Evolutionary conservation across 129 eudicot genomes (phyloP).

Genomic region (Centella asiatica): DNA sequence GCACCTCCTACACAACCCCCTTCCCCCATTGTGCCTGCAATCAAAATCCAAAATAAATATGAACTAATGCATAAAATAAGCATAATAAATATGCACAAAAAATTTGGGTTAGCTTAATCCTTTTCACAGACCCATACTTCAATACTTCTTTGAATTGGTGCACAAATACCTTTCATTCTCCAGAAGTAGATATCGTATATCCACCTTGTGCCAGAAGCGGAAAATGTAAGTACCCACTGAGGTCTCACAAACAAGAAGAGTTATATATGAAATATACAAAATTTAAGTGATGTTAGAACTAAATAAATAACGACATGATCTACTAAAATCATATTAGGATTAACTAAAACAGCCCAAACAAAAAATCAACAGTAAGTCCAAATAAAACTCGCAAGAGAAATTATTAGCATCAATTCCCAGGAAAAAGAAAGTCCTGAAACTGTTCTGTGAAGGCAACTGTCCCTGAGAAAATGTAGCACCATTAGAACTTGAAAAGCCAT

Average conservation of each 20-base stretch:
- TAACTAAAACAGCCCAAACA: slow-evolving; percentile 7
- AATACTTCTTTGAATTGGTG: neutral
- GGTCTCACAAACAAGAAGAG: neutral
- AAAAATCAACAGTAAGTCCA: slow-evolving; percentile 8
- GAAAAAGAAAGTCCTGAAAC: slow-evolving; percentile 2
- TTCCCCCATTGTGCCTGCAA: neutral
- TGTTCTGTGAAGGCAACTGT: slow-evolving; percentile 6
- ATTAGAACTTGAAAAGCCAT: slow-evolving; percentile 9
- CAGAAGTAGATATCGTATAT: slow-evolving; percentile 20
- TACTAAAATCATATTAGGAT: neutral
- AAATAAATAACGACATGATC: neutral
- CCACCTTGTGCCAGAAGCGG: slow-evolving; percentile 4
- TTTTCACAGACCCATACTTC: slow-evolving; percentile 12
- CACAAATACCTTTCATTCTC: slow-evolving; percentile 19
- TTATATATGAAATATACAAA: slow-evolving; percentile 11
- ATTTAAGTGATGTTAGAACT: neutral
- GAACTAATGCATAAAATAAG: neutral
- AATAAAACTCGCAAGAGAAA: slow-evolving; percentile 22
- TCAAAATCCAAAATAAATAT: neutral
- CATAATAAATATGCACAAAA: neutral
- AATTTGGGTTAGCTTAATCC: neutral
- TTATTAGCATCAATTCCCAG: slow-evolving; percentile 26
- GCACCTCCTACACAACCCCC: too few species aligned
- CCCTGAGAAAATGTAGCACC: slow-evolving; percentile 10
- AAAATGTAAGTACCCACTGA: slow-evolving; percentile 8